Evolutionary conservation across 2,329 filamentous ascomycete species (phyloP).

Genomic region (Myriosclerotinia curreyana): DNA sequence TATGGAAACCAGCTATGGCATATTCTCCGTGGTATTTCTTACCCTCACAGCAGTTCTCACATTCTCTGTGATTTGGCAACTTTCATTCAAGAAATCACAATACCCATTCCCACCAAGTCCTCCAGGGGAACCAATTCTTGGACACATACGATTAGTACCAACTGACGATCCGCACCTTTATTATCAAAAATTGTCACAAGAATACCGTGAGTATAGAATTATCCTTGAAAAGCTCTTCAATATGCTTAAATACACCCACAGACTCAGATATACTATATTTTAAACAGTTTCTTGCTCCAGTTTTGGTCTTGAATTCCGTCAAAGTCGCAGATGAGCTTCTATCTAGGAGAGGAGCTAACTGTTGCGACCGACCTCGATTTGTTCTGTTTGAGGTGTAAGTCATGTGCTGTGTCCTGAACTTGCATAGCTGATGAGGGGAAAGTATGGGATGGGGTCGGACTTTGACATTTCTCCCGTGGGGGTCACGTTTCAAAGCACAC

Average conservation of each 20-base stretch:
- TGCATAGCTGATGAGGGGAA: background rate
- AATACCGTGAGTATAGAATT: slow-evolving; percentile 28
- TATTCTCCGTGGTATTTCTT: background rate
- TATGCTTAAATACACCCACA: background rate
- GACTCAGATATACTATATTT: slow-evolving; percentile 32
- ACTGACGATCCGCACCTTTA: slow-evolving; percentile 27
- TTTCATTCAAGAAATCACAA: slow-evolving; percentile 2
- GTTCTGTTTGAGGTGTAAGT: slow-evolving; percentile 35
- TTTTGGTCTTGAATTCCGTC: slow-evolving; percentile 47
- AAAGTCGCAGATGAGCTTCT: slow-evolving; percentile 46
- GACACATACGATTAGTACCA: slow-evolving; percentile 33
- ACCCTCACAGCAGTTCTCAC: background rate
- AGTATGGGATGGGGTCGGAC: slow-evolving; percentile 46
- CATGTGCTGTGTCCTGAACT: background rate
- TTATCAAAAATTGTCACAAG: slow-evolving; percentile 31
- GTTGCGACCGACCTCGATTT: slow-evolving; percentile 47
- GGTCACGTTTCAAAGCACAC: slow-evolving; percentile 45
- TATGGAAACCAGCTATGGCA: background rate
- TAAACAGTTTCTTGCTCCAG: slow-evolving; percentile 35
- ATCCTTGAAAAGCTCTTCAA: background rate
- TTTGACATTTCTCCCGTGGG: slow-evolving; percentile 46
- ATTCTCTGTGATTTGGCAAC: background rate
- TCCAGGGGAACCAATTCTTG: slow-evolving; percentile 31
- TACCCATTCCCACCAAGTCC: slow-evolving; percentile 34
- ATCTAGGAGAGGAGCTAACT: slow-evolving; percentile 47